Evolutionary conservation across 1,284 basidiomycete genomes (phyloP).

Genomic region (Flammula alnicola): DNA sequence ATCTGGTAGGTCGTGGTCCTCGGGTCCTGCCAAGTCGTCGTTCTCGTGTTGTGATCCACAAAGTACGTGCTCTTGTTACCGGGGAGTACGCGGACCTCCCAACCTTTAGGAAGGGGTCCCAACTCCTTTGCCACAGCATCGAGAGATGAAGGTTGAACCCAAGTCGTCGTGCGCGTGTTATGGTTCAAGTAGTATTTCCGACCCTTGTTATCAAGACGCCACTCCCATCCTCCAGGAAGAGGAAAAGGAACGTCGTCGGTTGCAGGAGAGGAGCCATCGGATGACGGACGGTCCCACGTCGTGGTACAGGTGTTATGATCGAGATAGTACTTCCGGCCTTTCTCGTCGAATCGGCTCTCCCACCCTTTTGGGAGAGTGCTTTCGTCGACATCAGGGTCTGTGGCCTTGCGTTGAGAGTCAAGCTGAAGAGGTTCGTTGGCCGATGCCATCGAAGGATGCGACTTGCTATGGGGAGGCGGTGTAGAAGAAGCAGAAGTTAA

Average conservation of each 20-base stretch:
- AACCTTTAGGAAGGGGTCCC: conserved; percentile 86
- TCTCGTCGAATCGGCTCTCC: conserved; percentile 22
- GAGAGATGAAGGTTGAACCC: conserved; percentile 57
- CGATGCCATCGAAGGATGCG: too few species aligned
- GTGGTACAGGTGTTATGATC: conserved; percentile 92
- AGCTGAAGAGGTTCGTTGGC: background rate
- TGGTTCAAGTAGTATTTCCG: conserved; percentile 48
- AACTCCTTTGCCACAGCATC: conserved; percentile 61
- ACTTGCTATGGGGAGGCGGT: too few species aligned
- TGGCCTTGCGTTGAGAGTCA: background rate
- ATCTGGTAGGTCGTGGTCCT: conserved; percentile 86
- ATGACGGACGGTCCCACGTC: conserved; percentile 82
- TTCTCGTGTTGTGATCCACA: conserved; percentile 93
- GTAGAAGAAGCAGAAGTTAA: too few species aligned
- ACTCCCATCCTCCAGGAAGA: conserved; percentile 50
- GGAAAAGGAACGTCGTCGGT: conserved; percentile 73
- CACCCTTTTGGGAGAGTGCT: conserved; percentile 25
- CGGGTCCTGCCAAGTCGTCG: conserved; percentile 96
- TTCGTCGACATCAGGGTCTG: background rate
- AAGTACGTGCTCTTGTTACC: conserved; percentile 89
- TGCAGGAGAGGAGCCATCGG: conserved; percentile 44
- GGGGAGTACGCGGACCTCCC: conserved; percentile 94
- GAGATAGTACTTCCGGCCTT: conserved; percentile 43
- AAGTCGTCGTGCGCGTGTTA: conserved; percentile 58
- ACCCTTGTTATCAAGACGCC: conserved; percentile 80